Evolutionary conservation across 805 yeast genomes (phyloP).

Genomic region (Wickerhamiella siamensis): DNA sequence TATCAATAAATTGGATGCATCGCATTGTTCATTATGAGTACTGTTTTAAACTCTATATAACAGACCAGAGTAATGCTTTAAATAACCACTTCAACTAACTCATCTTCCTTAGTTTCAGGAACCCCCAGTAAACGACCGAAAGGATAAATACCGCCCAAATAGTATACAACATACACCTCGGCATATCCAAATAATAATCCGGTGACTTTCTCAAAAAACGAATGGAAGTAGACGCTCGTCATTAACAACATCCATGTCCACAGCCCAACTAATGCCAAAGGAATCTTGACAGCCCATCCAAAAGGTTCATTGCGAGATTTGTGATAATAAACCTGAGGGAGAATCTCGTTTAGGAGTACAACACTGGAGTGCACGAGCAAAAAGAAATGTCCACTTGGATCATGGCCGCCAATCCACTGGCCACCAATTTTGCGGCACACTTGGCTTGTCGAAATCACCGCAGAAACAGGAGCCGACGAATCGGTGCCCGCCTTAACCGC

Average conservation of each 20-base stretch:
- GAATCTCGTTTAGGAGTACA: constrained; percentile 50
- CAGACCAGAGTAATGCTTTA: background rate
- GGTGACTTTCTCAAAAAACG: constrained; percentile 54
- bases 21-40: no score
- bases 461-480: constrained; percentile 23
- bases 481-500: constrained; percentile 4
- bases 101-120: background rate
- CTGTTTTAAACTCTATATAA: no score
- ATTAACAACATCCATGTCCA: constrained; percentile 84
- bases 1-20: no score
- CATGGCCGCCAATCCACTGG: constrained; percentile 75
- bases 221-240: constrained; percentile 78
- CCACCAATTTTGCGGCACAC: constrained; percentile 48
- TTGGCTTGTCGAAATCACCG: constrained; percentile 7
- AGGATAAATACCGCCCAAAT: constrained; percentile 8
- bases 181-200: constrained; percentile 53
- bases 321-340: constrained; percentile 24
- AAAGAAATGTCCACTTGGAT: constrained; percentile 90
- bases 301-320: constrained; percentile 8
- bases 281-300: constrained; percentile 17
- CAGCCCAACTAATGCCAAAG: constrained; percentile 29
- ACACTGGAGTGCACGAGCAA: constrained; percentile 52
- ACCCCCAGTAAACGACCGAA: constrained; percentile 1
- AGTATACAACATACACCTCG: constrained; percentile 36
- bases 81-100: background rate